These are phyloP conservation scores for Coprinellus micaceus DNA, from an alignment of 768 basidiomycete species.

Conservation along the genomic window DNA sequence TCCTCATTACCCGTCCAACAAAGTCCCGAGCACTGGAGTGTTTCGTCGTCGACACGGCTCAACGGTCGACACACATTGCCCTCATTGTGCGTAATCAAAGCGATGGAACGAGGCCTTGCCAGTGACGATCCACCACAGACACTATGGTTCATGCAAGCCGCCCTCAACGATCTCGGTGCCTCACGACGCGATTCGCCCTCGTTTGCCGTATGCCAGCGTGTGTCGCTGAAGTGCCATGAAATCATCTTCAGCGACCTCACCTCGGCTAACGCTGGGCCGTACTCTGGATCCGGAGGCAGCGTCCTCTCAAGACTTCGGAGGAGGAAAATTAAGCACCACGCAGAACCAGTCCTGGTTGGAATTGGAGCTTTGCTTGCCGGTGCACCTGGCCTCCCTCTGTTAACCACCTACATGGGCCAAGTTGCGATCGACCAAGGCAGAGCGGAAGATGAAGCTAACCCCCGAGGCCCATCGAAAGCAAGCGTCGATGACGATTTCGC, in stretches of 20 bases:
- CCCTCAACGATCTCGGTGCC: conserved; percentile 73
- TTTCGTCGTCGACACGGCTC: conserved; percentile 85
- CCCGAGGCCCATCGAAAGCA: conserved; percentile 46
- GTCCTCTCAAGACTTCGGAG: conserved; percentile 48
- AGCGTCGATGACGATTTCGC: conserved; percentile 45
- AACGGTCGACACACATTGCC: conserved; percentile 91
- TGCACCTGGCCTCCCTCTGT: conserved; percentile 66
- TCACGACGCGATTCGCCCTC: conserved; percentile 62
- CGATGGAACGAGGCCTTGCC: conserved; percentile 1
- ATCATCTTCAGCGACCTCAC: conserved; percentile 93
- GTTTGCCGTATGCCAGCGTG: conserved; percentile 88
- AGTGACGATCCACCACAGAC: conserved; percentile 39
- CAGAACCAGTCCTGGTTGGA: conserved; percentile 77
- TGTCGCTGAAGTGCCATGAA: conserved; percentile 88
- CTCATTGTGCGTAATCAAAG: conserved; percentile 72
- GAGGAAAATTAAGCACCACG: conserved; percentile 67
- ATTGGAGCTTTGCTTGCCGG: conserved; percentile 80
- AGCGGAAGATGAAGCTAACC: conserved; percentile 55
- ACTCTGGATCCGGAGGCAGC: conserved; percentile 56
- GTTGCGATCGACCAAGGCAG: conserved; percentile 90
- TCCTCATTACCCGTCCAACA: conserved; percentile 89
- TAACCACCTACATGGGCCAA: conserved; percentile 72
- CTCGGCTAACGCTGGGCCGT: conserved; percentile 60
- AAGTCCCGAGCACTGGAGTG: conserved; percentile 90
- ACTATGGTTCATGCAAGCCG: conserved; percentile 98